These are phyloP conservation scores for Rhodosporidiobolus sp. DNA, from an alignment of 768 basidiomycete genomes.

Conservation along the genomic window DNA sequence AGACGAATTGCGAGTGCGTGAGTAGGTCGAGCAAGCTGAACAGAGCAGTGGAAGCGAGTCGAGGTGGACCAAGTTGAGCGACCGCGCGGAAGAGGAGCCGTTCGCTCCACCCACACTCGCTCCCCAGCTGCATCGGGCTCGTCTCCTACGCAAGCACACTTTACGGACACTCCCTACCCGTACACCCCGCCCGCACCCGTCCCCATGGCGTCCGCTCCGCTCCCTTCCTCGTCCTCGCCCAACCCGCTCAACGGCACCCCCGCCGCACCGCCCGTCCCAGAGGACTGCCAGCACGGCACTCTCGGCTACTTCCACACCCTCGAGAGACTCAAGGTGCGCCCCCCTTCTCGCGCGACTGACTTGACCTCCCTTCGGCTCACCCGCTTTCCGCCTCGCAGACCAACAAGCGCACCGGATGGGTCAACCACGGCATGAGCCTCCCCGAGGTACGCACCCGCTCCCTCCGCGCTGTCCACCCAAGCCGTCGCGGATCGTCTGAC, in stretches of 20 bases:
- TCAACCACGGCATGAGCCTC: constrained; percentile 73
- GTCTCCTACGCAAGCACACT: no score
- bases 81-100: no score
- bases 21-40: no score
- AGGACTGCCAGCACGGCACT: constrained; percentile 54
- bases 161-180: no score
- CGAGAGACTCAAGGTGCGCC: constrained; percentile 76
- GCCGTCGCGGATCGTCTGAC: no score
- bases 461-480: no score
- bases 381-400: constrained; percentile 56
- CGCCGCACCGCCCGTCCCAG: constrained; percentile 20
- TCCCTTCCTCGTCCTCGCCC: neutral
- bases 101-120: no score
- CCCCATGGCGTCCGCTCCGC: neutral
- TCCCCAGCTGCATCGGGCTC: no score
- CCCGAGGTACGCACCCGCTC: constrained; percentile 56
- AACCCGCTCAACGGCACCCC: constrained; percentile 13
- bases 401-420: constrained; percentile 94
- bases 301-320: constrained; percentile 88
- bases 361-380: neutral
- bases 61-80: no score
- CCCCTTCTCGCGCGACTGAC: constrained; percentile 2
- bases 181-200: neutral
- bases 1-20: no score
- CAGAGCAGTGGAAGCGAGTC: no score